Percentiles rank a stretch among this genome's conserved stretches.
These are phyloP conservation scores for Chytridium lagenaria DNA, from an alignment of 371 early-diverging fungal species.

Conservation along the genomic window DNA sequence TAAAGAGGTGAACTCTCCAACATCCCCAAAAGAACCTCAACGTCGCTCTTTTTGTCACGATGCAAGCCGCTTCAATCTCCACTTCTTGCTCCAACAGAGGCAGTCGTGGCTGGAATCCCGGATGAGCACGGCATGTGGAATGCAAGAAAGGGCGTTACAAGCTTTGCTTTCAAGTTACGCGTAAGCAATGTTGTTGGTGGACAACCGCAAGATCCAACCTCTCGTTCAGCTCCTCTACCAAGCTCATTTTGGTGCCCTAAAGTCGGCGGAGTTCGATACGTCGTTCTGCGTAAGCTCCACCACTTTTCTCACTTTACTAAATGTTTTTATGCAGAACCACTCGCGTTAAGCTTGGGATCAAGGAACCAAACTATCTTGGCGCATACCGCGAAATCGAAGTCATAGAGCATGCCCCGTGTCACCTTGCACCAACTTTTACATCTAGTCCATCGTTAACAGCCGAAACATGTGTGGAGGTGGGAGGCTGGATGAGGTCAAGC, in stretches of 20 bases:
- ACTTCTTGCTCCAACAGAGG: slow-evolving; percentile 44
- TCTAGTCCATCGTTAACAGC: slow-evolving; percentile 11
- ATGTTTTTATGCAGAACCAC: slow-evolving; percentile 17
- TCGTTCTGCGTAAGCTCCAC: slow-evolving; percentile 34
- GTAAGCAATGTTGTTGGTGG: slow-evolving; percentile 10
- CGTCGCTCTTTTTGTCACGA: slow-evolving; percentile 36
- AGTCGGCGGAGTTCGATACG: slow-evolving; percentile 52
- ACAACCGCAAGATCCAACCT: too few relatives aligned
- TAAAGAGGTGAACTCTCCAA: slow-evolving; percentile 19
- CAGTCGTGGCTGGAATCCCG: slow-evolving; percentile 45
- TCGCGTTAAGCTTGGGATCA: slow-evolving; percentile 27
- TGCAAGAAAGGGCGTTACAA: slow-evolving; percentile 35
- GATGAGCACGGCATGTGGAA: slow-evolving; percentile 56
- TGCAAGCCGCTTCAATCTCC: slow-evolving; percentile 36
- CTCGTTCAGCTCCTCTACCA: slow-evolving; percentile 39
- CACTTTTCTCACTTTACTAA: neutral
- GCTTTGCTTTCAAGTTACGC: slow-evolving; percentile 32
- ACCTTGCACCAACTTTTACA: slow-evolving; percentile 26
- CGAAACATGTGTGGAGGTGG: slow-evolving; percentile 16
- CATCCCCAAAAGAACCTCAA: neutral
- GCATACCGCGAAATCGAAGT: slow-evolving; percentile 37
- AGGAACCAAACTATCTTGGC: slow-evolving; percentile 19
- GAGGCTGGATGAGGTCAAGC: slow-evolving; percentile 25
- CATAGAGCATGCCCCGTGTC: slow-evolving; percentile 25
- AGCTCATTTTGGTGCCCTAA: slow-evolving; percentile 45